Percentiles rank a stretch among this genome's conserved stretches.
phyloP scores from a whole-genome alignment of 495 filamentous ascomycete species.

The Annulohypoxylon bovei region DNA sequence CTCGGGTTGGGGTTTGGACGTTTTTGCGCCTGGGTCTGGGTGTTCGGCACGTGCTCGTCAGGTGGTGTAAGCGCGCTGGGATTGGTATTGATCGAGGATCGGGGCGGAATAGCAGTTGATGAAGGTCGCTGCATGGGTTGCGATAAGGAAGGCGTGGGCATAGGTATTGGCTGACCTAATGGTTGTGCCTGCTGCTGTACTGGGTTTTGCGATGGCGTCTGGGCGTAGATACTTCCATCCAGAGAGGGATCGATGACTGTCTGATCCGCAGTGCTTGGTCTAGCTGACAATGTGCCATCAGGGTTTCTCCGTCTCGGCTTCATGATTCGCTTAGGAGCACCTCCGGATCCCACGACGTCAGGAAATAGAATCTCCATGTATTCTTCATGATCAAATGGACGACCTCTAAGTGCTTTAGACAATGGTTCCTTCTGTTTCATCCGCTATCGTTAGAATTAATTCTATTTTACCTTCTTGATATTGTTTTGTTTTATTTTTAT shows the following conservation, averaged over 20 bases:
- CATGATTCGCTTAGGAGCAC: slow-evolving; percentile 60
- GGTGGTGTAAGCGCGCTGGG: slow-evolving; percentile 58
- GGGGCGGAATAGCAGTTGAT: slow-evolving; percentile 45
- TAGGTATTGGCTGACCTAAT: slow-evolving; percentile 21
- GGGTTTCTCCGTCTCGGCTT: slow-evolving; percentile 55
- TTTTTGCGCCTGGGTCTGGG: slow-evolving; percentile 46
- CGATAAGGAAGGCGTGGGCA: slow-evolving; percentile 18
- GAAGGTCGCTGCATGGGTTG: slow-evolving; percentile 43
- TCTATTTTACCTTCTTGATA: no score
- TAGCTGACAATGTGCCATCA: slow-evolving; percentile 44
- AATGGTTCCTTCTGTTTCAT: slow-evolving; percentile 56
- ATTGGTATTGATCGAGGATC: slow-evolving; percentile 47
- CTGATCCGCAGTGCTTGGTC: slow-evolving; percentile 35
- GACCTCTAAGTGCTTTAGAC: slow-evolving; percentile 56
- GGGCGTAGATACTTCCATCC: slow-evolving; percentile 36
- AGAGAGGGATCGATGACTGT: slow-evolving; percentile 40
- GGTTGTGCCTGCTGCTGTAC: slow-evolving; percentile 36
- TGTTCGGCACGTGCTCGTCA: slow-evolving; percentile 54
- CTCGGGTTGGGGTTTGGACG: slow-evolving; percentile 36
- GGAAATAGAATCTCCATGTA: slow-evolving; percentile 62
- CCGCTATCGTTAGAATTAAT: not conserved
- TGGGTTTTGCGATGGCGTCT: slow-evolving; percentile 35
- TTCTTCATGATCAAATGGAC: slow-evolving; percentile 62
- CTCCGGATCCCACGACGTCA: slow-evolving; percentile 61
- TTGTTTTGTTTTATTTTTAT: not conserved